Conservation (phyloP, 192 early-diverging fungal genomes). For the Globomyces pollinis-pini region DNA sequence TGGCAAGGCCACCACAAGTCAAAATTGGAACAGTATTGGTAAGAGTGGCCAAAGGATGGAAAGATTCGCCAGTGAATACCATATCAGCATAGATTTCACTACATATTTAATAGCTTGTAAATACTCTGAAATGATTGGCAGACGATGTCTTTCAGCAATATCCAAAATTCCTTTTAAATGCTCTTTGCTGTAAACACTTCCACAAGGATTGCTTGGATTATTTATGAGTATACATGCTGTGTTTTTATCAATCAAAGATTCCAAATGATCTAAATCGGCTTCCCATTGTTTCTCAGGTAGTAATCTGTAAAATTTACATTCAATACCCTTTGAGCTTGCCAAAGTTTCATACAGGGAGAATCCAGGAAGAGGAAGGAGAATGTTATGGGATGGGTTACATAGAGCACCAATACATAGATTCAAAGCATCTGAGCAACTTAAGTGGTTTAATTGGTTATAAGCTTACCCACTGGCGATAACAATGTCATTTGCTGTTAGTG, state of each 20-base stretch:
- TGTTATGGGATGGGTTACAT: constrained; percentile 74
- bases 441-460: constrained; percentile 6
- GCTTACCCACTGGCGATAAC: constrained; percentile 64
- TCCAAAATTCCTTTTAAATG: constrained; percentile 64
- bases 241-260: constrained; percentile 70
- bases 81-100: constrained; percentile 90
- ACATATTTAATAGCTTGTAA: neutral
- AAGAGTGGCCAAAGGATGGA: constrained; percentile 44
- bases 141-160: constrained; percentile 63
- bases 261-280: constrained; percentile 70
- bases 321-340: constrained; percentile 66
- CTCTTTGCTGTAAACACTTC: constrained; percentile 68
- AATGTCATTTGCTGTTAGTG: constrained; percentile 65
- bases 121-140: constrained; percentile 84
- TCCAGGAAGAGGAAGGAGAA: constrained; percentile 74
- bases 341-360: constrained; percentile 82
- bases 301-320: constrained; percentile 73
- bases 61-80: constrained; percentile 52
- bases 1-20: constrained; percentile 76
- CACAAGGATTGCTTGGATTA: constrained; percentile 84
- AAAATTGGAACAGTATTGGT: constrained; percentile 78
- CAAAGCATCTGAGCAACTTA: constrained; percentile 60
- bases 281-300: constrained; percentile 69
- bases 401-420: constrained; percentile 66
- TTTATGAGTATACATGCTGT: constrained; percentile 78